Base-by-base conservation (phyloP, 352 stramenopile species). In the Phytophthora sp. region DNA sequence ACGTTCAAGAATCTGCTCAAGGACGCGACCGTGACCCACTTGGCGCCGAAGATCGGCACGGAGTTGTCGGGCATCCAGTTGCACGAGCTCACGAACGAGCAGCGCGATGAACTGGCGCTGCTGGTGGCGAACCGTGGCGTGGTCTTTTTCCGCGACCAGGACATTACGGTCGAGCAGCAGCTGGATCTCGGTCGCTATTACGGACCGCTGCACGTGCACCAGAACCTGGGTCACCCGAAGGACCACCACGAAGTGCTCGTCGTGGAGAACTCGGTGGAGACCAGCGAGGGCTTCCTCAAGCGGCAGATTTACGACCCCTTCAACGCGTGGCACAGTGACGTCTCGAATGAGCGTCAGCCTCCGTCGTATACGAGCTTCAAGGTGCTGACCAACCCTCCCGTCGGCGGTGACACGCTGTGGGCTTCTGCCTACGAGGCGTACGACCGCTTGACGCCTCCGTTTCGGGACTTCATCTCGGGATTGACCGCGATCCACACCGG, bases 1-100 rank as follows among this genome's bases (percentile, higher is more conserved):
- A 45, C 38, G 38, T 45, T 45, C 38, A 26, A 27, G 18, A 45
- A 45, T 20, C 38, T 45, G 38, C 38, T 45, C 10, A n/a, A 45
- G 38, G 18, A 45, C 38, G 38, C 38, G 38, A 45, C 38, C 2
- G 38, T 45, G 38, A 45, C 38, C 18, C 38, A 45, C 38, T 11
- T 45, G 38, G 38, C 38, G 38, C 20, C 38, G 18, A 27, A 27
- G 38, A 45, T 45, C 38, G 38, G 38, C 38, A 45, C 38, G 9
- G 38, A 45, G 20, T 12, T 45, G 38, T 45, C 38, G 20, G 38
- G 38, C 10, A 45, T 45, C 18, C 38, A 45, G 38, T 20, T 45
- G 17, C 38, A 45, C 38, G 38, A 45, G 20, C 18, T 45, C 12
- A 28, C 7, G 4, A 20, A 45, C 11, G 38, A 17, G 20, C 38